These are phyloP conservation scores for Pseudonectria buxi DNA, from an alignment of 2,329 filamentous ascomycete genomes.

Conservation along the genomic window DNA sequence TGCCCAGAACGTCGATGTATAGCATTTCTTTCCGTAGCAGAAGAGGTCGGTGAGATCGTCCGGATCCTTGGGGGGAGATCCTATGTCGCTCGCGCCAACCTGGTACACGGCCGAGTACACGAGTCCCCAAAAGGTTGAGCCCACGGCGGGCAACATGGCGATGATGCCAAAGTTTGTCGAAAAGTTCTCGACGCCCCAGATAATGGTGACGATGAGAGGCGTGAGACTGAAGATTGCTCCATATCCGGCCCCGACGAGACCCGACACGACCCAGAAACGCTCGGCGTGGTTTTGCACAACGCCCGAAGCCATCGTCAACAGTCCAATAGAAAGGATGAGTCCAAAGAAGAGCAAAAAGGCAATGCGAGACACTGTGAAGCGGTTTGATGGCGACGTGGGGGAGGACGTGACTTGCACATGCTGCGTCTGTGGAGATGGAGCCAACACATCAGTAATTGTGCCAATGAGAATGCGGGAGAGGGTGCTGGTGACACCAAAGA, in stretches of 20 bases:
- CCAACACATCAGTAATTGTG: constrained; percentile 80
- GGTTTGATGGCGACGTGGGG: constrained; percentile 22
- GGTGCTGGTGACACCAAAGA: constrained; percentile 85
- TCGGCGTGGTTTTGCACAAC: constrained; percentile 65
- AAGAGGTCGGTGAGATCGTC: constrained; percentile 45
- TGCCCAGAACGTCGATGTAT: constrained; percentile 76
- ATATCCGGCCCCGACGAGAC: constrained; percentile 82
- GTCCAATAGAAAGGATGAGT: constrained; percentile 65
- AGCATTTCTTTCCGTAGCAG: constrained; percentile 79
- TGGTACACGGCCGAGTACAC: constrained; percentile 83
- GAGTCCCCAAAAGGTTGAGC: constrained; percentile 82
- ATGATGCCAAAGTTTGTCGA: constrained; percentile 97
- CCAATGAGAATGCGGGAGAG: constrained; percentile 85
- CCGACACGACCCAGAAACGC: constrained; percentile 80
- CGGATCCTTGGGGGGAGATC: constrained; percentile 20
- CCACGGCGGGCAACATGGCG: constrained; percentile 81
- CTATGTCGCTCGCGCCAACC: constrained; percentile 47
- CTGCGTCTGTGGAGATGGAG: constrained; percentile 57
- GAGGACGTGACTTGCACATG: constrained; percentile 41
- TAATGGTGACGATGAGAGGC: constrained; percentile 89
- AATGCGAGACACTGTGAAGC: constrained; percentile 67
- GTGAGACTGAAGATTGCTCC: constrained; percentile 85
- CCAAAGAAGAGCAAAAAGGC: constrained; percentile 72
- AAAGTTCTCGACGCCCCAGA: constrained; percentile 98
- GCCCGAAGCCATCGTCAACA: constrained; percentile 72